These are phyloP conservation scores for Epichloe bromicola DNA, from an alignment of 2,329 filamentous ascomycete species.

Conservation along the genomic window DNA sequence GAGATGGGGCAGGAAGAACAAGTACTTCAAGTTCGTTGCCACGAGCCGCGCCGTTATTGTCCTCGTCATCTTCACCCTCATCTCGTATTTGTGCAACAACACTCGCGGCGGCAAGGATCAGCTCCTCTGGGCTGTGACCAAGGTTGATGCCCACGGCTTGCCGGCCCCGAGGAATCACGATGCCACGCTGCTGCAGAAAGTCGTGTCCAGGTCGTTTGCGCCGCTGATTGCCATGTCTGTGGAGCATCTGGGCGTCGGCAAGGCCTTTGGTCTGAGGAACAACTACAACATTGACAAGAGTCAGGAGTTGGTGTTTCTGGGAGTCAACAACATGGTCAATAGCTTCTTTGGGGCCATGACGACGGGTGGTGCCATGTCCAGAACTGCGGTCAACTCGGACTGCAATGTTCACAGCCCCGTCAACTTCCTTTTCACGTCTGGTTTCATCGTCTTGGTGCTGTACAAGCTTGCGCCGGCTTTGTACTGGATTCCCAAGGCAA, in stretches of 20 bases:
- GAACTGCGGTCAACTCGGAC: constrained; percentile 54
- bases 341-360: constrained; percentile 52
- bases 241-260: constrained; percentile 52
- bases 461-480: constrained; percentile 47
- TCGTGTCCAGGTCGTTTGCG: constrained; percentile 41
- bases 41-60: constrained; percentile 48
- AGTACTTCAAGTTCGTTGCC: constrained; percentile 42
- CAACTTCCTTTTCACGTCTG: constrained; percentile 46
- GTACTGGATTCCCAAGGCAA: constrained; percentile 56
- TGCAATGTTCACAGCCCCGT: constrained; percentile 49
- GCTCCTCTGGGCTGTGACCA: constrained; percentile 41
- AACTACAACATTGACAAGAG: constrained; percentile 50
- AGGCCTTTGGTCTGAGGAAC: constrained; percentile 49
- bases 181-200: constrained; percentile 34
- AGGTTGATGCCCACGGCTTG: constrained; percentile 44
- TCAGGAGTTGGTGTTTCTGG: constrained; percentile 52
- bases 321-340: constrained; percentile 49
- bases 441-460: constrained; percentile 47
- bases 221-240: constrained; percentile 48
- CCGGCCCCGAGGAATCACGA: constrained; percentile 34
- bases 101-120: constrained; percentile 27
- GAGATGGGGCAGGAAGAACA: constrained; percentile 44
- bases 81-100: constrained; percentile 50
- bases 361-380: constrained; percentile 52
- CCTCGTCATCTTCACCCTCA: constrained; percentile 47